phyloP scores from a whole-genome alignment of 106 monocot species.

The Acorus calamus region DNA sequence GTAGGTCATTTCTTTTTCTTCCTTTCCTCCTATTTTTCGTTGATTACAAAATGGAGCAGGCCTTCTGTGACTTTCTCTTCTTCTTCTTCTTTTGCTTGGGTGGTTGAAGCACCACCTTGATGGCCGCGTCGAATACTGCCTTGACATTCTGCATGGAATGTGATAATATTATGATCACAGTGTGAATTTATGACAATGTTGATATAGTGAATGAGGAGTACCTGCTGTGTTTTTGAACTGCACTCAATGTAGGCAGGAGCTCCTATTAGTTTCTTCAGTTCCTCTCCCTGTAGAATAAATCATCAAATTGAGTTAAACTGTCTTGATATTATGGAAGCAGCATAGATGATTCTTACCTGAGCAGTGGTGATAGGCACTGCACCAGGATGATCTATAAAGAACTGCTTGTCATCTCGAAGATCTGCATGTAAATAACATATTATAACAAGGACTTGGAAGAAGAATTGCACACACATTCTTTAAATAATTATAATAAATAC shows the following conservation, averaged over 20 bases:
- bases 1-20: neutral
- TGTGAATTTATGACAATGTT: neutral
- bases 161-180: neutral
- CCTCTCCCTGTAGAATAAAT: conserved; percentile 51
- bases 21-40: neutral
- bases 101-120: conserved; percentile 79
- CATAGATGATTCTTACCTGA: conserved; percentile 25
- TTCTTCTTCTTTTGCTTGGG: conserved; percentile 66
- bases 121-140: conserved; percentile 78
- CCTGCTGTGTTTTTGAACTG: conserved; percentile 85
- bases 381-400: conserved; percentile 73
- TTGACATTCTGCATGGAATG: conserved; percentile 52
- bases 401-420: conserved; percentile 78
- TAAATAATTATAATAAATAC: no score
- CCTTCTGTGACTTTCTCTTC: conserved; percentile 51
- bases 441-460: no score
- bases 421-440: conserved; percentile 25
- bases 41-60: conserved; percentile 62
- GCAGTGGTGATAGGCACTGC: conserved; percentile 57
- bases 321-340: no score
- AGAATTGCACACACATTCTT: no score
- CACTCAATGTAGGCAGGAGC: conserved; percentile 75
- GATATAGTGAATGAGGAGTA: conserved; percentile 1
- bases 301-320: neutral
- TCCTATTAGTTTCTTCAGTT: conserved; percentile 59